Conservation (phyloP, 192 early-diverging fungal species). For the Podila verticillata region DNA sequence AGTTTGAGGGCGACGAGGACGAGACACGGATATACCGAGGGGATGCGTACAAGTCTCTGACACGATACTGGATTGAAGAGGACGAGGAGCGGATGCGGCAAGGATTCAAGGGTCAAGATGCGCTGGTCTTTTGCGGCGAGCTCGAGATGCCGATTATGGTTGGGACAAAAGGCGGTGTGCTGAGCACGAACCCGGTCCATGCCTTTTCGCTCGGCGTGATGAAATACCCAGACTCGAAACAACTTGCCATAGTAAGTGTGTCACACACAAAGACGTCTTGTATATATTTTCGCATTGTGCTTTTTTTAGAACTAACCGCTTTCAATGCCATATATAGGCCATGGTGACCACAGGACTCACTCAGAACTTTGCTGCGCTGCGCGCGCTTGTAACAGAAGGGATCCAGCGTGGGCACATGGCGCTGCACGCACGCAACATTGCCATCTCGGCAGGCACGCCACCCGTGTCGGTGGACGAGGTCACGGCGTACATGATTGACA, state of each 20-base stretch:
- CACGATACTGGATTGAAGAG: conserved; percentile 79
- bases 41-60: conserved; percentile 69
- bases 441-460: conserved; percentile 77
- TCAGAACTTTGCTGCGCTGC: conserved; percentile 83
- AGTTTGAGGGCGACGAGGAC: conserved; percentile 6
- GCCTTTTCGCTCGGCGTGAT: conserved; percentile 72
- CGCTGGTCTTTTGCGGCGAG: conserved; percentile 68
- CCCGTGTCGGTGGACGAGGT: conserved; percentile 71
- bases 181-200: conserved; percentile 79
- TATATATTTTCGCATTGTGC: too few relatives aligned
- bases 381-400: conserved; percentile 77
- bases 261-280: too few relatives aligned
- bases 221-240: conserved; percentile 69
- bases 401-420: conserved; percentile 82
- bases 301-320: too few relatives aligned
- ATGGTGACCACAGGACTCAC: conserved; percentile 77
- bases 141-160: conserved; percentile 75
- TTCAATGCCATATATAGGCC: conserved; percentile 42
- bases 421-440: conserved; percentile 67
- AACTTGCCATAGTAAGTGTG: conserved; percentile 63
- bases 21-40: conserved; percentile 24
- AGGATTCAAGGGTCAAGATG: conserved; percentile 35
- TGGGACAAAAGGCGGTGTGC: conserved; percentile 80
- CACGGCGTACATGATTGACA: conserved; percentile 75
- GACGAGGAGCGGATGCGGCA: conserved; percentile 37